Evolutionary conservation across 768 basidiomycete genomes (phyloP).

Genomic region (Leucocoprinus birnbaumii): DNA sequence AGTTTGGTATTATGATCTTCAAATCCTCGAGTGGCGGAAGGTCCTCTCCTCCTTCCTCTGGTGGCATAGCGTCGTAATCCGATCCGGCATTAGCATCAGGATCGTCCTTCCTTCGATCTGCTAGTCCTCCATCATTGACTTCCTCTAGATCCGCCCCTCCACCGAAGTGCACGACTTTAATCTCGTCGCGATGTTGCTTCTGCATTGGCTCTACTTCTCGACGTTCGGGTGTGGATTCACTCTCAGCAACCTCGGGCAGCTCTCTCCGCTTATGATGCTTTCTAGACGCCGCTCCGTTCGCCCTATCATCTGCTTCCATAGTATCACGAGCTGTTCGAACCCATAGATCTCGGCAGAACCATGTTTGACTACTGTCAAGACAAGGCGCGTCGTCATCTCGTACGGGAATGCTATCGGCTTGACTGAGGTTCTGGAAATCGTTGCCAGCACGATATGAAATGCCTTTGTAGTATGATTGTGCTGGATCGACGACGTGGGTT

Average conservation of each 20-base stretch:
- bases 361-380: conserved; percentile 94
- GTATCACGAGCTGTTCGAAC: conserved; percentile 80
- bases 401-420: conserved; percentile 46
- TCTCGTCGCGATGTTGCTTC: conserved; percentile 23
- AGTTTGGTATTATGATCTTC: conserved; percentile 76
- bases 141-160: conserved; percentile 25
- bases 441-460: conserved; percentile 80
- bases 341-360: conserved; percentile 99
- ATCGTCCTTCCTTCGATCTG: conserved; percentile 38
- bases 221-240: conserved; percentile 30
- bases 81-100: conserved; percentile 82
- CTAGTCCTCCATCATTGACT: conserved; percentile 29
- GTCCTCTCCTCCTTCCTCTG: conserved; percentile 48
- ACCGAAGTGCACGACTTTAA: conserved; percentile 30
- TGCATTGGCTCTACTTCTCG: not conserved
- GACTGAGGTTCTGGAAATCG: conserved; percentile 79
- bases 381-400: conserved; percentile 83
- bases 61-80: conserved; percentile 86
- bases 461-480: conserved; percentile 92
- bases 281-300: conserved; percentile 30
- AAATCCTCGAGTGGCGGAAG: conserved; percentile 34
- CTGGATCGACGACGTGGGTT: conserved; percentile 94
- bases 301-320: conserved; percentile 53
- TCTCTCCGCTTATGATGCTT: conserved; percentile 25
- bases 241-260: conserved; percentile 33